Evolutionary conservation across 1,284 basidiomycete genomes (phyloP).

Genomic region (Mycena sp.): DNA sequence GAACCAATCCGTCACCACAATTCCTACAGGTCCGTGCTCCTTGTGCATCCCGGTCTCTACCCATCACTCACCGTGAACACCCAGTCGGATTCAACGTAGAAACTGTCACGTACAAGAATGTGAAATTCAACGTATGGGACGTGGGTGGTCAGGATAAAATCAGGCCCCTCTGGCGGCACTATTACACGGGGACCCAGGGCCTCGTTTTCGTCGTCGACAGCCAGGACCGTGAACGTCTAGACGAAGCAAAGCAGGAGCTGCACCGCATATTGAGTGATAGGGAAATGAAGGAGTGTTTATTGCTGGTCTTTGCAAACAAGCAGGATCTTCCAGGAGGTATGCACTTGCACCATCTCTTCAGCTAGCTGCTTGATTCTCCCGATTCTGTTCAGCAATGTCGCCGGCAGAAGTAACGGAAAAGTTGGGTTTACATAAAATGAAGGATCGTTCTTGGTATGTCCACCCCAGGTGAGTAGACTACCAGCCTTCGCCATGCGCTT

Average conservation of each 20-base stretch:
- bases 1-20: conserved; percentile 98
- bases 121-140: conserved; percentile 99
- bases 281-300: conserved; percentile 97
- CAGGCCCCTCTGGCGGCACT: conserved; percentile 97
- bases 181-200: conserved; percentile 98
- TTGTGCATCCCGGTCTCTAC: neutral
- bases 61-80: conserved; percentile 26
- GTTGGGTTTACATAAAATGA: conserved; percentile 94
- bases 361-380: conserved; percentile 23
- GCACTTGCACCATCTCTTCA: conserved; percentile 33
- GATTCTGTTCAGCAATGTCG: conserved; percentile 82
- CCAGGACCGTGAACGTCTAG: conserved; percentile 93
- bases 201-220: conserved; percentile 97
- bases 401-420: conserved; percentile 99
- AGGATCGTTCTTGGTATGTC: conserved; percentile 98
- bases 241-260: conserved; percentile 96
- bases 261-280: conserved; percentile 97
- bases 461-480: conserved; percentile 85
- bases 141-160: conserved; percentile 99
- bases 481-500: conserved; percentile 30
- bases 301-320: conserved; percentile 96
- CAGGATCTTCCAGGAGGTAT: conserved; percentile 97
- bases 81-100: conserved; percentile 98
- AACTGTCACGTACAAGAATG: conserved; percentile 99
- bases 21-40: conserved; percentile 86